Conservation (phyloP, 1,284 basidiomycete genomes). For the Chiua sp. region DNA sequence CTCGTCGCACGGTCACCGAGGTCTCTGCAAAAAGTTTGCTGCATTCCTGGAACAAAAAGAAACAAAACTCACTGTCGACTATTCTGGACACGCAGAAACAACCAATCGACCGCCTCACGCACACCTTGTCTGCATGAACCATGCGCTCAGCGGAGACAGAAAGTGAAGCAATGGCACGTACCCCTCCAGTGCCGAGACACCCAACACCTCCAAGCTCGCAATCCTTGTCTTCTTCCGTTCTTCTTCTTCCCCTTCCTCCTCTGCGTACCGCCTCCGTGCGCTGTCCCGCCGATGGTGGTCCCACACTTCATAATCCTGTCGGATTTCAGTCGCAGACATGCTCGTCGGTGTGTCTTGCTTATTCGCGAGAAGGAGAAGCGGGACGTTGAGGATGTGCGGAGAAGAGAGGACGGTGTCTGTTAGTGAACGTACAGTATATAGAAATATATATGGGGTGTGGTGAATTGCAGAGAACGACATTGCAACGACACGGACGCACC, state of each 20-base stretch:
- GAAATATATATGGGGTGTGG: too few relatives aligned
- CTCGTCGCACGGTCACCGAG: conserved; percentile 20
- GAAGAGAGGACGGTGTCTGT: conserved; percentile 76
- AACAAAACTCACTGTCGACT: conserved; percentile 57
- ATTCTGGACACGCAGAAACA: conserved; percentile 92
- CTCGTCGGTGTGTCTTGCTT: too few relatives aligned
- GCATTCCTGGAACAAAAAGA: neutral
- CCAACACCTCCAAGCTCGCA: conserved; percentile 91
- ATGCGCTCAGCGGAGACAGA: neutral
- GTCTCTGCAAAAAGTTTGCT: conserved; percentile 17
- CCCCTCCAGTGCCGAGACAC: conserved; percentile 90
- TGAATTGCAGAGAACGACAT: conserved; percentile 5
- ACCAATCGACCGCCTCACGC: conserved; percentile 89
- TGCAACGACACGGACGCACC: conserved; percentile 55
- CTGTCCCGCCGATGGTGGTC: conserved; percentile 75
- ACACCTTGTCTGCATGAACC: conserved; percentile 75
- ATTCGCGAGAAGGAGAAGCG: conserved; percentile 63
- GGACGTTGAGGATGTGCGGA: conserved; percentile 87
- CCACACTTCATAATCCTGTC: conserved; percentile 91
- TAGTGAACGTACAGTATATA: conserved; percentile 28
- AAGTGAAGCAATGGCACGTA: conserved; percentile 43
- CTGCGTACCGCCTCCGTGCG: conserved; percentile 56
- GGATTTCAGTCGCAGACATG: conserved; percentile 86
- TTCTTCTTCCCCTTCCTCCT: conserved; percentile 50
- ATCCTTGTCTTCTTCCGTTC: conserved; percentile 65